phyloP scores from a whole-genome alignment of 2,329 filamentous ascomycete genomes.

The Hypoxylon sp. region DNA sequence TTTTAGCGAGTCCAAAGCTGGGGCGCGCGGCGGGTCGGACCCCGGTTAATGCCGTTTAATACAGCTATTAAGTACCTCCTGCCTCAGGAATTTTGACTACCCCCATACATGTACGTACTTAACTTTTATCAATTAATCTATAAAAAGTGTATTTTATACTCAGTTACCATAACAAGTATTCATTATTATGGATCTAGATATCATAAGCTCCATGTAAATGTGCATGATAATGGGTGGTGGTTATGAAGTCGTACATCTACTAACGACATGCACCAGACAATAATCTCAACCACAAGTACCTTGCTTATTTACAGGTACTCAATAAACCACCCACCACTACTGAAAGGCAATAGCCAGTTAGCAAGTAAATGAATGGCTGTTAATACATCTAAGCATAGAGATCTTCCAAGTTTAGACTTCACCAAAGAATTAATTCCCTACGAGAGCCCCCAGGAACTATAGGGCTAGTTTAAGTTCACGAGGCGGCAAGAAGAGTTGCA shows the following conservation, averaged over 20 bases:
- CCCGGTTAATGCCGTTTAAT: slow-evolving; percentile 35
- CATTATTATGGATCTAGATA: not conserved
- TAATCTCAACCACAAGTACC: too few species aligned
- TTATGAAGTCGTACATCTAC: not conserved
- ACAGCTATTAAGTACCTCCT: slow-evolving; percentile 20
- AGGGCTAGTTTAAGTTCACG: not conserved
- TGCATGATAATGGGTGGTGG: not conserved
- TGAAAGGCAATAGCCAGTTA: not conserved
- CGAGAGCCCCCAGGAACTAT: not conserved
- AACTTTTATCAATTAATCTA: not conserved
- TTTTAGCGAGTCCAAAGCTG: slow-evolving; percentile 33
- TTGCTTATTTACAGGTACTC: not conserved
- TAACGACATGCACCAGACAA: not conserved
- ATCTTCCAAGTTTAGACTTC: not conserved
- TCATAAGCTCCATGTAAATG: not conserved
- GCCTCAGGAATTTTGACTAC: slow-evolving; percentile 7
- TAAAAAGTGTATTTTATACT: not conserved
- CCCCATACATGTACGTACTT: not conserved
- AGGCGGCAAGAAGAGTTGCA: not conserved
- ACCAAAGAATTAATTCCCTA: not conserved
- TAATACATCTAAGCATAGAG: not conserved
- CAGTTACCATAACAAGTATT: not conserved
- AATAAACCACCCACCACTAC: not conserved
- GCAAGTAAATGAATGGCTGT: not conserved
- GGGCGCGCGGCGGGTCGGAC: slow-evolving; percentile 33